These are phyloP conservation scores for Annulohypoxylon moriforme DNA, from an alignment of 495 filamentous ascomycete genomes.

Conservation along the genomic window DNA sequence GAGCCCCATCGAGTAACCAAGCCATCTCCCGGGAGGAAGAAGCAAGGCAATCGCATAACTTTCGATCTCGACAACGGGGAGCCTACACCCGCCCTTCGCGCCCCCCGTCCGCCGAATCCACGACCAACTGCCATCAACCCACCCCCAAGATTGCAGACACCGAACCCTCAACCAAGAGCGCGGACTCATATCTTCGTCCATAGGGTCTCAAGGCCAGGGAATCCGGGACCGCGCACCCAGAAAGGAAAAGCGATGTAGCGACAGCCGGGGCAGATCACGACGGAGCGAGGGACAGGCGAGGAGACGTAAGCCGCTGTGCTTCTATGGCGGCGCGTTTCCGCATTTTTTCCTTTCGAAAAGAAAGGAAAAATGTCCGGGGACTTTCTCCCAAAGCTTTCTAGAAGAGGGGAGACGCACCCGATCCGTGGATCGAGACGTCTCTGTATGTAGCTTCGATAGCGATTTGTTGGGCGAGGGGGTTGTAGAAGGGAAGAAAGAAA, in stretches of 20 bases:
- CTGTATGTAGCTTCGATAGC: conserved; percentile 99
- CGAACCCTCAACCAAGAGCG: conserved; percentile 57
- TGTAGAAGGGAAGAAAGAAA: conserved; percentile 56
- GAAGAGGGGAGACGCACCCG: conserved; percentile 54
- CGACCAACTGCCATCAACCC: conserved; percentile 55
- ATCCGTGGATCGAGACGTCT: conserved; percentile 60
- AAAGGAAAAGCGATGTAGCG: conserved; percentile 49
- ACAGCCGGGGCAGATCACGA: conserved; percentile 57
- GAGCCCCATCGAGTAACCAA: conserved; percentile 99
- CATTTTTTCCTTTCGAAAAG: conserved; percentile 70
- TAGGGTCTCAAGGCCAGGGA: conserved; percentile 59
- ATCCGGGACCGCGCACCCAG: conserved; percentile 31
- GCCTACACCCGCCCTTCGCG: conserved; percentile 57
- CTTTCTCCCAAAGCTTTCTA: conserved; percentile 97
- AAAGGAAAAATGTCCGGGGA: conserved; percentile 99
- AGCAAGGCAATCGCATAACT: conserved; percentile 97
- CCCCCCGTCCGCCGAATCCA: conserved; percentile 48
- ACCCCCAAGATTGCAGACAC: conserved; percentile 51
- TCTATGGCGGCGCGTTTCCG: conserved; percentile 99
- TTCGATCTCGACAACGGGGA: conserved; percentile 89
- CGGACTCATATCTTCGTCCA: conserved; percentile 93
- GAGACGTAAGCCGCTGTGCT: conserved; percentile 78
- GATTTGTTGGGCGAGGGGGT: conserved; percentile 98
- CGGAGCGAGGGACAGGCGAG: conserved; percentile 70
- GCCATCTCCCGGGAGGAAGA: conserved; percentile 60